A percentile compares a stretch with the other conserved stretches of the same genome.
Evolutionary conservation across 2,329 filamentous ascomycete species (phyloP).

Genomic region (Fusarium duplospermum): DNA sequence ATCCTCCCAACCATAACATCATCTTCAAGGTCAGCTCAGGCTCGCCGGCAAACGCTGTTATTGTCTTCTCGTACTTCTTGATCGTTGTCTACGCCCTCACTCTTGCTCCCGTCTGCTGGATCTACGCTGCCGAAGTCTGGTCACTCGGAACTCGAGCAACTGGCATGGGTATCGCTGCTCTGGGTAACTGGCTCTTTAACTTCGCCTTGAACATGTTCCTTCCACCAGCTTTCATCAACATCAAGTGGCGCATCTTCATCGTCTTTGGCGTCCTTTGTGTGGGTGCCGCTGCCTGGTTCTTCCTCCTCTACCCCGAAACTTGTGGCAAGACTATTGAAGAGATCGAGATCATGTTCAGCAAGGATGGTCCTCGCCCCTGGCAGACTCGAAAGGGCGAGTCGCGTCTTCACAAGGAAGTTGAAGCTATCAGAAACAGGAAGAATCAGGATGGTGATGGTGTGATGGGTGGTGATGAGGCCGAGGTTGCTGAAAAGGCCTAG

Average conservation of each 20-base stretch:
- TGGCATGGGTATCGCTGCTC: neutral
- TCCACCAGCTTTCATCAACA: neutral
- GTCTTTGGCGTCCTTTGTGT: neutral
- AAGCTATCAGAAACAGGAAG: neutral
- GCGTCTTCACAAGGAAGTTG: neutral
- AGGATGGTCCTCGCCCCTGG: neutral
- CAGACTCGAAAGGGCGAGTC: neutral
- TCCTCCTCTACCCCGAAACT: neutral
- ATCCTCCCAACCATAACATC: neutral
- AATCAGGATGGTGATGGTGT: neutral
- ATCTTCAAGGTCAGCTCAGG: neutral
- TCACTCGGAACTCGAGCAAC: neutral
- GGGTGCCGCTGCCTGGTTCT: neutral
- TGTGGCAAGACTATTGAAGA: slow-evolving; percentile 3
- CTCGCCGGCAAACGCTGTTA: neutral
- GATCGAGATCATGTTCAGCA: slow-evolving; percentile 2
- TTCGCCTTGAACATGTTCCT: neutral
- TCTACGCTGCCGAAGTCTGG: slow-evolving; percentile 3
- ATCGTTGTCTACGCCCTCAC: neutral
- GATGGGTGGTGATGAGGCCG: neutral
- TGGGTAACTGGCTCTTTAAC: slow-evolving; percentile 5
- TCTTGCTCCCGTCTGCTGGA: slow-evolving; percentile 2
- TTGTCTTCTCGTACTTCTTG: neutral
- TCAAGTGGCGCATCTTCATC: neutral
- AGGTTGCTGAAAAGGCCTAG: neutral